Conservation (phyloP, 2,329 filamentous ascomycete species). For the Cercospora brassicicola region DNA sequence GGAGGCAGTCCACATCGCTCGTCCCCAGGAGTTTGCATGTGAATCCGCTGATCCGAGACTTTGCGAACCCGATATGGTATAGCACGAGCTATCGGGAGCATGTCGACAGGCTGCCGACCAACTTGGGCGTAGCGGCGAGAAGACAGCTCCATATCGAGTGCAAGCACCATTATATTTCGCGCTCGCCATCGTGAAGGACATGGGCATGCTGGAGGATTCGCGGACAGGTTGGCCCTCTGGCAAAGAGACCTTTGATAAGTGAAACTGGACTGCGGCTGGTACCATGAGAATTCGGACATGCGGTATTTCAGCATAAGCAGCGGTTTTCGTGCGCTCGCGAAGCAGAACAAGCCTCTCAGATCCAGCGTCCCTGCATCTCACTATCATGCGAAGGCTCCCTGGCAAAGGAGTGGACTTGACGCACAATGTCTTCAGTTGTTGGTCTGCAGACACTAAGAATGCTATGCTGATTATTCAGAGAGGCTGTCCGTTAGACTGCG, state of each 20-base stretch:
- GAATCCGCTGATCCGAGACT: neutral
- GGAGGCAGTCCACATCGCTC: neutral
- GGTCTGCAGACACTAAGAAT: neutral
- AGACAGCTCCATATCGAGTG: neutral
- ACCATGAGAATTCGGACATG: neutral
- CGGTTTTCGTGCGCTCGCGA: neutral
- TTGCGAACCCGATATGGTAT: neutral
- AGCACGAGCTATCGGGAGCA: neutral
- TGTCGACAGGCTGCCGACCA: neutral
- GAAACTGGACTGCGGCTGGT: neutral
- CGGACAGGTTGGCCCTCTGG: neutral
- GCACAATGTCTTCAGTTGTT: neutral
- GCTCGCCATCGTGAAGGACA: neutral
- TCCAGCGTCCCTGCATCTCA: neutral
- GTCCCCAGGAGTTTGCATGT: neutral
- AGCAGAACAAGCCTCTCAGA: neutral
- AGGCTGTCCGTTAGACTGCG: neutral
- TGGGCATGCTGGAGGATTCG: neutral
- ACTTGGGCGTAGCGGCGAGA: neutral
- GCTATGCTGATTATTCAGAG: neutral
- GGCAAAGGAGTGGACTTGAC: neutral
- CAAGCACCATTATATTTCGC: neutral
- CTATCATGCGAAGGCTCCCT: neutral
- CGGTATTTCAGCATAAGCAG: neutral
- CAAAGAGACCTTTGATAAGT: neutral